Conservation (phyloP, 2,329 filamentous ascomycete species). For the Rutstroemia sp. region DNA sequence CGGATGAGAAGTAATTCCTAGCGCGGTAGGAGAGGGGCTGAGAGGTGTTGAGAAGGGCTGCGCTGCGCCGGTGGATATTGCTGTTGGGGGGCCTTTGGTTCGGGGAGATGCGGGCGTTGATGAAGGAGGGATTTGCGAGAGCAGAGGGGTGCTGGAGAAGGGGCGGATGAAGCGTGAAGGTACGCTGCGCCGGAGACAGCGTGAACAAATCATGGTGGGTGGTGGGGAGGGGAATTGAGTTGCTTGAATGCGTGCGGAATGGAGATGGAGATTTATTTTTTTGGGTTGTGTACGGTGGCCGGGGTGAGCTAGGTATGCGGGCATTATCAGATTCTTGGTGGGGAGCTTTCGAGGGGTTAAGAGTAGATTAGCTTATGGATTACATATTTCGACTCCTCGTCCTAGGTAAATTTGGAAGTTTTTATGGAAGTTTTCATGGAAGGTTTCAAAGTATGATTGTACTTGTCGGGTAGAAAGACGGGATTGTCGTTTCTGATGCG, state of each 20-base stretch:
- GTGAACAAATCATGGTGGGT: constrained; percentile 30
- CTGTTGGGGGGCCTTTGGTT: constrained; percentile 15
- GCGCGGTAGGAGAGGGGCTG: constrained; percentile 18
- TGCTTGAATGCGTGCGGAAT: constrained; percentile 23
- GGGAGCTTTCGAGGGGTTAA: background rate
- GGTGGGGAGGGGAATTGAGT: constrained; percentile 3
- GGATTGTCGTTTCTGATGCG: no score
- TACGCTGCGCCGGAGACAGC: constrained; percentile 42
- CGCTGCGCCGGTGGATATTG: constrained; percentile 23
- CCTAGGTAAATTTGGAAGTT: no score
- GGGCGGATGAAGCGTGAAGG: constrained; percentile 10
- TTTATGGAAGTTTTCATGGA: no score
- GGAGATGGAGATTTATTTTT: constrained; percentile 18
- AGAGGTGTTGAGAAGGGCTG: constrained; percentile 30
- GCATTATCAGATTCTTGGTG: constrained; percentile 20
- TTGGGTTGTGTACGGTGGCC: constrained; percentile 20
- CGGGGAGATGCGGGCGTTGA: constrained; percentile 14
- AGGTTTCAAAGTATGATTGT: no score
- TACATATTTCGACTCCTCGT: no score
- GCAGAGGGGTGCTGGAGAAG: constrained; percentile 10
- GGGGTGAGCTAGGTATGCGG: constrained; percentile 9
- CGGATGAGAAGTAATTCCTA: background rate
- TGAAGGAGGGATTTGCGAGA: constrained; percentile 22
- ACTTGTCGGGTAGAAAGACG: no score
- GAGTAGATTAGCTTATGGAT: background rate